Evolutionary conservation across 495 filamentous ascomycete species (phyloP).

Genomic region (Parathielavia appendiculata): DNA sequence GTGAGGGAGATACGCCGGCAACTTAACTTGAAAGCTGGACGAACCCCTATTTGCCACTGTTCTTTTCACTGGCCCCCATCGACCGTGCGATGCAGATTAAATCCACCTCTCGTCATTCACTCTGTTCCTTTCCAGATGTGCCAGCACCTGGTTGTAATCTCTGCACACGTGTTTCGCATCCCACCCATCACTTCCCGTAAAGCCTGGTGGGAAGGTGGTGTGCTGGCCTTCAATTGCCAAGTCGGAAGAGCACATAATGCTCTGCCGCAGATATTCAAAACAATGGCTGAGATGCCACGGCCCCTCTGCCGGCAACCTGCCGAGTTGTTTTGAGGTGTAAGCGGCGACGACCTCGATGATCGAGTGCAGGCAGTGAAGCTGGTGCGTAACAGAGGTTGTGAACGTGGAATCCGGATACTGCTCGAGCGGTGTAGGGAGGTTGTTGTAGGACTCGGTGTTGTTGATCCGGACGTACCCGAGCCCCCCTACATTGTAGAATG

Average conservation of each 20-base stretch:
- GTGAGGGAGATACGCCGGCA: too few relatives aligned
- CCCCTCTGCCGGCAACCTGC: constrained; percentile 32
- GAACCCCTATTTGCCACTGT: too few relatives aligned
- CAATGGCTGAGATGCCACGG: constrained; percentile 45
- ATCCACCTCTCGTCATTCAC: constrained; percentile 41
- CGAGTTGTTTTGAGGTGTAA: constrained; percentile 28
- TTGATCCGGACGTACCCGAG: constrained; percentile 41
- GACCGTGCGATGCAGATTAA: too few relatives aligned
- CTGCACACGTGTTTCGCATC: constrained; percentile 46
- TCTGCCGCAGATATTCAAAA: constrained; percentile 46
- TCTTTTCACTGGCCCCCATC: too few relatives aligned
- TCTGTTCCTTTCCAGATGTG: constrained; percentile 36
- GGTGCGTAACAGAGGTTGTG: constrained; percentile 47
- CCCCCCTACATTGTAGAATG: constrained; percentile 15
- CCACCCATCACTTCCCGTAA: constrained; percentile 44
- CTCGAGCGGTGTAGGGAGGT: constrained; percentile 36
- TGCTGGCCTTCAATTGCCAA: constrained; percentile 43
- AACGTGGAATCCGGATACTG: constrained; percentile 37
- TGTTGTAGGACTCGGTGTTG: constrained; percentile 33
- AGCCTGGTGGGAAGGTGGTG: constrained; percentile 38
- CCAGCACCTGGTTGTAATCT: constrained; percentile 35
- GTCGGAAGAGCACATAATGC: constrained; percentile 45
- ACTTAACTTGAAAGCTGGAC: too few relatives aligned
- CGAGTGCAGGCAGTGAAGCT: constrained; percentile 45
- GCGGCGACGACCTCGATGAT: constrained; percentile 38